phyloP scores from a whole-genome alignment of 352 stramenopile genomes.

The Thalassiosira gravida region DNA sequence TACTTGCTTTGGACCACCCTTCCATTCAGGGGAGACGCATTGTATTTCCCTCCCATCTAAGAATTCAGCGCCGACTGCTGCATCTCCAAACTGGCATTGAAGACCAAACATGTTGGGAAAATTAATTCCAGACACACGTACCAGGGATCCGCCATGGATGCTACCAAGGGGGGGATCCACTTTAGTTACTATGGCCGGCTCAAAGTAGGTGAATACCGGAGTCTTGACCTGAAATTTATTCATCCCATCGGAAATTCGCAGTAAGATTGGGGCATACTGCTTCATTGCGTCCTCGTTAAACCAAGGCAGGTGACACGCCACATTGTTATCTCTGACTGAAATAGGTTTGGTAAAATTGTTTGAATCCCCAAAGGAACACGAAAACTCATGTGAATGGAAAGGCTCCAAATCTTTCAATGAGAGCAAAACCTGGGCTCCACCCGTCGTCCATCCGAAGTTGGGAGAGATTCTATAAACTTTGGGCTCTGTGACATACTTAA shows the following conservation, averaged over 20 bases:
- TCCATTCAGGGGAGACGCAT: slow-evolving; percentile 43
- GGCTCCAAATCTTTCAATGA: slow-evolving; percentile 47
- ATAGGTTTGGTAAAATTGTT: slow-evolving; percentile 33
- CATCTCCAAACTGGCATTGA: slow-evolving; percentile 60
- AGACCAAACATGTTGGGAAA: slow-evolving; percentile 59
- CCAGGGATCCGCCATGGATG: slow-evolving; percentile 47
- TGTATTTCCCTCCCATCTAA: slow-evolving; percentile 35
- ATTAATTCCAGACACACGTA: slow-evolving; percentile 53
- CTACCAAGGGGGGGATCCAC: slow-evolving; percentile 57
- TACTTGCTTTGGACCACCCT: slow-evolving; percentile 32
- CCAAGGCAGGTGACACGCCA: slow-evolving; percentile 29
- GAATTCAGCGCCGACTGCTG: slow-evolving; percentile 31
- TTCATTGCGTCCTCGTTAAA: slow-evolving; percentile 31
- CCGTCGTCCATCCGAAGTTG: slow-evolving; percentile 52
- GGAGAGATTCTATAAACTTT: slow-evolving; percentile 41
- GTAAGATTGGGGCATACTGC: slow-evolving; percentile 27
- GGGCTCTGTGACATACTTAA: slow-evolving; percentile 47
- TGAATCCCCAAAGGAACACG: slow-evolving; percentile 53
- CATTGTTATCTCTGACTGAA: neutral
- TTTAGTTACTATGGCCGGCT: slow-evolving; percentile 46
- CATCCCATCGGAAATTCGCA: slow-evolving; percentile 45
- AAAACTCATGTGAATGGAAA: slow-evolving; percentile 34
- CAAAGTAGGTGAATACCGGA: slow-evolving; percentile 51
- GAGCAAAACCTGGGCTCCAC: slow-evolving; percentile 29
- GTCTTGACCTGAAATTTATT: slow-evolving; percentile 32